Base-by-base conservation (phyloP, 2,329 filamentous ascomycete genomes). In the Stagonosporopsis rhizophila region DNA sequence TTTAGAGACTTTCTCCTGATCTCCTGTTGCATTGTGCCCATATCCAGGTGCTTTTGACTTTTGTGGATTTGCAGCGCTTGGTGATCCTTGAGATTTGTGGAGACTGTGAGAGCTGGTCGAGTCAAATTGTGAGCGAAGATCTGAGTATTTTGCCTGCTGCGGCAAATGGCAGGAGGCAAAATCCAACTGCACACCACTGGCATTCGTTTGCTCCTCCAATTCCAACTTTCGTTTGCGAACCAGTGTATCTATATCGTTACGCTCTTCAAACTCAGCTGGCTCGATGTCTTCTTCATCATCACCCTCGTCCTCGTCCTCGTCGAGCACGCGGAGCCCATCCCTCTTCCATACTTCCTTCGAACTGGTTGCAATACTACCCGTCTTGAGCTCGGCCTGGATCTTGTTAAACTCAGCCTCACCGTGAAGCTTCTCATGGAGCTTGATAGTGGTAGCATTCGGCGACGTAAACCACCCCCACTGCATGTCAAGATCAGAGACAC, bases 381-480 rank as follows among this genome's bases (percentile, higher is more conserved):
- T 46, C 3, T 58, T 65, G 0, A 80, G 34, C 19, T 74, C 71
- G 8, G 59, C 59, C 7, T 83, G 63, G 28, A 77, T 69, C 28
- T 75, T 64, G 23, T 61, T 67, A 5, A 78, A 51, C 0, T 74
- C 70, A 4, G 76, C 73, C 56, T 80, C 75, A 17, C 77, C 76
- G 34, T 77, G 73, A 4, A 81, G 73, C 11, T 58, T 62, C 45
- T 79, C 77, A 14, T 79, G 73, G 0, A 75, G 61, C 9, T 68
- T 72, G 12, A 78, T 56, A 6, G 74, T 73, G 3, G 12, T 20
- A 20, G 67, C 75, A 1, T 79, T 62, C n/a, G 77, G 73, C 3
- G 68, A 67, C 2, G 77, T 72, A 50, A 85, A 83, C 3, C 82
- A 80, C 23, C 57, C 70, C 82, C 82, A 85, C 4, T 62, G 71